These are phyloP conservation scores for Calonectria honghensis DNA, from an alignment of 2,329 filamentous ascomycete species.

Conservation along the genomic window DNA sequence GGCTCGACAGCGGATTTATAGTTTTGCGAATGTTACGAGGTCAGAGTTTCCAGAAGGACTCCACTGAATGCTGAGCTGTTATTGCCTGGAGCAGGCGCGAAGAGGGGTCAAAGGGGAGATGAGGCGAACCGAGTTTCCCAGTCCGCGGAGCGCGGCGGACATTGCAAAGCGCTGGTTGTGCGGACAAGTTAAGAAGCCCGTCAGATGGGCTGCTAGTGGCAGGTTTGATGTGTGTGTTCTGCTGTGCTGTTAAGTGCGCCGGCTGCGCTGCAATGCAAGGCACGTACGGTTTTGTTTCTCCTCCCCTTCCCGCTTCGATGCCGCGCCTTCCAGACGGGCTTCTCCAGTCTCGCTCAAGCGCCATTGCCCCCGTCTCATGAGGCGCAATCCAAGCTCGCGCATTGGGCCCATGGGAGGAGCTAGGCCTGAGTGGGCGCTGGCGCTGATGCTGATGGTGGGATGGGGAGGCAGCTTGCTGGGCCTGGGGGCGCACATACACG, in stretches of 20 bases:
- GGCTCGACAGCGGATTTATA: neutral
- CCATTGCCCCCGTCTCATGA: conserved; percentile 1
- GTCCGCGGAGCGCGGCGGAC: neutral
- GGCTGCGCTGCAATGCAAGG: conserved; percentile 9
- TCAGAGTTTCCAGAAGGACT: conserved; percentile 17
- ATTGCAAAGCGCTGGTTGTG: neutral
- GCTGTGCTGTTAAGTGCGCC: neutral
- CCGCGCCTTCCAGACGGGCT: conserved; percentile 15
- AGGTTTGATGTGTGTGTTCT: neutral
- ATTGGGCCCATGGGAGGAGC: neutral
- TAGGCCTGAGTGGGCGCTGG: conserved; percentile 11
- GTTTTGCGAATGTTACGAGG: neutral
- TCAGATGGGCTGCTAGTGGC: neutral
- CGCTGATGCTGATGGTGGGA: conserved; percentile 17
- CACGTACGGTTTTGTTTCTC: neutral
- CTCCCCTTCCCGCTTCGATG: neutral
- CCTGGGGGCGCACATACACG: neutral
- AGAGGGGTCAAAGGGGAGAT: neutral
- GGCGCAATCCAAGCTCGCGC: conserved; percentile 3
- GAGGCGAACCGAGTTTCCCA: neutral
- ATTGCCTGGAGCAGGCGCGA: neutral
- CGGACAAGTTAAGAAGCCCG: neutral
- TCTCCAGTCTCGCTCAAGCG: conserved; percentile 1
- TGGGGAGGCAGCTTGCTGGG: conserved; percentile 9
- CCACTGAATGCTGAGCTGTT: neutral